Percentiles rank a stretch among this genome's conserved stretches.
Conservation (phyloP, 2,329 filamentous ascomycete genomes). For the Didymella arachidicola region DNA sequence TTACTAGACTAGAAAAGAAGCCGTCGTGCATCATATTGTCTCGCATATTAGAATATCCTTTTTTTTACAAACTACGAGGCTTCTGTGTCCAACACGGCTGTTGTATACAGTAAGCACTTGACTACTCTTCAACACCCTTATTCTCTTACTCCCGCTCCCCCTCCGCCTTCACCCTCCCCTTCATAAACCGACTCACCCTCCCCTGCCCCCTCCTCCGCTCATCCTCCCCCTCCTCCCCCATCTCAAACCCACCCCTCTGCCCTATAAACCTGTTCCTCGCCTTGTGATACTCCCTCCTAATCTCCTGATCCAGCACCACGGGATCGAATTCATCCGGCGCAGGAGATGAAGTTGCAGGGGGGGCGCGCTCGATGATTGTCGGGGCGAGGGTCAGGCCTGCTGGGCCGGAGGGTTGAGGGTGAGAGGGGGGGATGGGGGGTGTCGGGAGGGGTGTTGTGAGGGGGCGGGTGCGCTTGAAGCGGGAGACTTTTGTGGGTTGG, state of each 20-base stretch:
- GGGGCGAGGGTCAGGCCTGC: slow-evolving; percentile 65
- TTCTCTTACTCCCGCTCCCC: slow-evolving; percentile 33
- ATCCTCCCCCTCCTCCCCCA: slow-evolving; percentile 71
- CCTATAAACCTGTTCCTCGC: slow-evolving; percentile 84
- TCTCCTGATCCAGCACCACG: slow-evolving; percentile 75
- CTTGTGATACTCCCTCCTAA: slow-evolving; percentile 82
- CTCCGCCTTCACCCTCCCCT: slow-evolving; percentile 63
- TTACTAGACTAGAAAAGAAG: no score
- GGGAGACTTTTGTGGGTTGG: slow-evolving; percentile 49
- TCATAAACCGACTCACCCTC: slow-evolving; percentile 76
- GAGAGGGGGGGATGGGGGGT: slow-evolving; percentile 34
- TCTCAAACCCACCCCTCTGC: slow-evolving; percentile 80
- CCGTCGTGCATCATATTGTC: no score
- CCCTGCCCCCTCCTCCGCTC: slow-evolving; percentile 63
- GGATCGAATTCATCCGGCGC: slow-evolving; percentile 67
- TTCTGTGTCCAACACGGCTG: no score
- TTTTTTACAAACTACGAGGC: no score
- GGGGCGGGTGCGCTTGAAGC: slow-evolving; percentile 51
- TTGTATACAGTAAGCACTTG: no score
- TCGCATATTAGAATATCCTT: no score
- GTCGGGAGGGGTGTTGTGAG: slow-evolving; percentile 28
- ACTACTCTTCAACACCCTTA: no score
- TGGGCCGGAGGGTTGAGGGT: slow-evolving; percentile 51
- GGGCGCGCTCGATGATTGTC: slow-evolving; percentile 62
- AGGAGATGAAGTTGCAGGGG: slow-evolving; percentile 40